Conservation (phyloP, 2,329 filamentous ascomycete genomes). For the Colletotrichum filicis region DNA sequence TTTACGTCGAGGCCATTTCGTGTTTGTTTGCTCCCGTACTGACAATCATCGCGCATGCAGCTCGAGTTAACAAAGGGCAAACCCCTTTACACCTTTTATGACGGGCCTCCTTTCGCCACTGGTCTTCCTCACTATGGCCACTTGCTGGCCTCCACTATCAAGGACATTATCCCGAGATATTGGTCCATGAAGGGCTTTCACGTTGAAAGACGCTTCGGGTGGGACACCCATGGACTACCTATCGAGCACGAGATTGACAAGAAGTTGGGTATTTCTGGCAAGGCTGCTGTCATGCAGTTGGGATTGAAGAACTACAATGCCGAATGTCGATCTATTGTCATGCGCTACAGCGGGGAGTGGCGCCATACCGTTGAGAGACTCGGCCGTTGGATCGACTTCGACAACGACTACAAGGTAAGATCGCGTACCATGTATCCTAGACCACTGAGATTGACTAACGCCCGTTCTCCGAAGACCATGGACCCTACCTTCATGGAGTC, state of each 20-base stretch:
- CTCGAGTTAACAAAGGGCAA: constrained; percentile 84
- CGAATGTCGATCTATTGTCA: constrained; percentile 92
- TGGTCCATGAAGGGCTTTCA: constrained; percentile 98
- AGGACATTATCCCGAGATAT: constrained; percentile 95
- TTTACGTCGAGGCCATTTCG: neutral
- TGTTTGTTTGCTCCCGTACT: neutral
- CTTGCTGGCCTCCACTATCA: constrained; percentile 91
- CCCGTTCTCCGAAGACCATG: constrained; percentile 75
- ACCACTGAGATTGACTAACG: constrained; percentile 31
- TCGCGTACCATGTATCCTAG: neutral
- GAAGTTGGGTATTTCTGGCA: constrained; percentile 88
- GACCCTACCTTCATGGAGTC: constrained; percentile 96
- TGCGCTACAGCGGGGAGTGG: constrained; percentile 91
- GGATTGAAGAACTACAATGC: constrained; percentile 91
- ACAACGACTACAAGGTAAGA: constrained; percentile 91
- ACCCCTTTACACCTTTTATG: constrained; percentile 93
- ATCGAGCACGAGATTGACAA: constrained; percentile 99
- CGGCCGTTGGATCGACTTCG: constrained; percentile 97
- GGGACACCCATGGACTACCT: constrained; percentile 93
- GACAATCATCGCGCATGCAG: constrained; percentile 44
- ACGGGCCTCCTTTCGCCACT: constrained; percentile 84
- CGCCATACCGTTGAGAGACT: constrained; percentile 86
- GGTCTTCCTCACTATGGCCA: constrained; percentile 76
- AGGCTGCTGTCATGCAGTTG: constrained; percentile 86
- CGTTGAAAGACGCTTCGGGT: constrained; percentile 92